A percentile compares a stretch with the other conserved stretches of the same genome.
Evolutionary conservation across 2,329 filamentous ascomycete species (phyloP).

Genomic region (Arthroderma sp.): DNA sequence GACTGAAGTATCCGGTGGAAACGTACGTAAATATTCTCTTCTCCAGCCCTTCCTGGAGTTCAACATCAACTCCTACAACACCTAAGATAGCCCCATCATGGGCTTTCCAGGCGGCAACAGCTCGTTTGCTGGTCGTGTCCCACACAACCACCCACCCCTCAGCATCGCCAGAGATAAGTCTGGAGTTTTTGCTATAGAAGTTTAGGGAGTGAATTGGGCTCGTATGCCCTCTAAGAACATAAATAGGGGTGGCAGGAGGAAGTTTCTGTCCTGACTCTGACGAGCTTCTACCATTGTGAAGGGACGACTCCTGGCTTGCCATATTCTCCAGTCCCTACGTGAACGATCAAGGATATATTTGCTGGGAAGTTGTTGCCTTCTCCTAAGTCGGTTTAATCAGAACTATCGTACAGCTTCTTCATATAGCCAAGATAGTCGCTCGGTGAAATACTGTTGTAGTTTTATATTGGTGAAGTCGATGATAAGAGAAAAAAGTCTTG

Average conservation of each 20-base stretch:
- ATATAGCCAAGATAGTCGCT: neutral
- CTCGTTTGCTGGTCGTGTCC: conserved; percentile 69
- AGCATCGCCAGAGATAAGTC: conserved; percentile 75
- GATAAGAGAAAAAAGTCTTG: neutral
- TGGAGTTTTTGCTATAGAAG: conserved; percentile 61
- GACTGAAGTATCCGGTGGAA: conserved; percentile 6
- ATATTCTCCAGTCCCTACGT: neutral
- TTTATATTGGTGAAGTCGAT: neutral
- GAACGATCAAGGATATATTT: neutral
- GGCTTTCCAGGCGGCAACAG: conserved; percentile 73
- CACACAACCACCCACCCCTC: conserved; percentile 82
- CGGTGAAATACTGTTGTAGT: neutral
- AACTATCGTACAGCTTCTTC: neutral
- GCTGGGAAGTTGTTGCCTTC: neutral
- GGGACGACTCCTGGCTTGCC: neutral
- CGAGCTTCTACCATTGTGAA: neutral
- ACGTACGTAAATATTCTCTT: conserved; percentile 73
- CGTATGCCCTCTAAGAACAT: conserved; percentile 75
- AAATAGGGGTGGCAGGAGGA: conserved; percentile 46
- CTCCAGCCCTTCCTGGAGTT: conserved; percentile 12
- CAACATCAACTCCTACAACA: conserved; percentile 53
- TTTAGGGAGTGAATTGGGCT: conserved; percentile 64
- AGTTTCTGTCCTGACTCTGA: neutral
- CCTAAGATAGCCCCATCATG: conserved; percentile 69
- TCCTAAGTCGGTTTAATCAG: neutral